These are phyloP conservation scores for Cynanchum wilfordii DNA, from an alignment of 257 asterid genomes.

Conservation along the genomic window DNA sequence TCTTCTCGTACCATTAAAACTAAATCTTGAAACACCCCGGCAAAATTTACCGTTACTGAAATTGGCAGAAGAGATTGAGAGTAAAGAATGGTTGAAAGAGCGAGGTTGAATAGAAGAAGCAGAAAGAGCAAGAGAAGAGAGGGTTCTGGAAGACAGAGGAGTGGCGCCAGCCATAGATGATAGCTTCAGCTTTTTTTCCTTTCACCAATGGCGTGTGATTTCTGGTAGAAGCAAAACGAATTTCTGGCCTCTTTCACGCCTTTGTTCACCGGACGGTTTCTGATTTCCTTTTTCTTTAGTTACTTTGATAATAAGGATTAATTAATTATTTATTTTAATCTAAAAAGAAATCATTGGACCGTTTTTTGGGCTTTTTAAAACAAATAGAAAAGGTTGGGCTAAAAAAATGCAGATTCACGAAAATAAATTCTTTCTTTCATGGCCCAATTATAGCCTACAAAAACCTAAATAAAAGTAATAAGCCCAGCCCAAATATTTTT, in stretches of 20 bases:
- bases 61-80: conserved; percentile 12
- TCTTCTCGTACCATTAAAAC: conserved; percentile 7
- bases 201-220: neutral
- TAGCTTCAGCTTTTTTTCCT: neutral
- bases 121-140: conserved; percentile 15
- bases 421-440: too few species aligned
- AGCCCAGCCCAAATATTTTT: too few species aligned
- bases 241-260: neutral
- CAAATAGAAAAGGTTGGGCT: too few species aligned
- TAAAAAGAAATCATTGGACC: too few species aligned
- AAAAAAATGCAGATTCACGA: too few species aligned
- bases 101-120: conserved; percentile 14
- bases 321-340: too few species aligned
- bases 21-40: conserved; percentile 22
- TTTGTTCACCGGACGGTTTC: neutral
- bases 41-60: conserved; percentile 13
- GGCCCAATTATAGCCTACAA: too few species aligned
- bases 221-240: neutral
- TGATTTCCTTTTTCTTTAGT: neutral
- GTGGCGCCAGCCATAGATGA: conserved; percentile 19
- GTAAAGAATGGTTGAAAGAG: neutral
- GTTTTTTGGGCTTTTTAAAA: too few species aligned
- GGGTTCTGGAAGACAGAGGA: conserved; percentile 8
- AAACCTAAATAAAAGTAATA: too few species aligned
- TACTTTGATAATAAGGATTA: neutral